Conservation (phyloP, 148 eudicot genomes). For the Salicornia ramosissima region DNA sequence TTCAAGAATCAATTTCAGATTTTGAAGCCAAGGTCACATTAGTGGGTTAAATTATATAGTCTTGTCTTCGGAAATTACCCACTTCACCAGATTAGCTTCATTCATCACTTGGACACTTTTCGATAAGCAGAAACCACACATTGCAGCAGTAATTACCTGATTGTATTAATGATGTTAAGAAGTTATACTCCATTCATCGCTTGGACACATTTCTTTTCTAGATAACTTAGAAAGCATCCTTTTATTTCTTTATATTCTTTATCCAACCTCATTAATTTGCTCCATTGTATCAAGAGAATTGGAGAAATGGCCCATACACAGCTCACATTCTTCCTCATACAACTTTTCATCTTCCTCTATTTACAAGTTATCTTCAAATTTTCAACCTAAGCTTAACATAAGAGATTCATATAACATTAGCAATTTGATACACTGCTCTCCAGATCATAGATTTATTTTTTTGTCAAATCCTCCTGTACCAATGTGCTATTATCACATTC, state of each 20-base stretch:
- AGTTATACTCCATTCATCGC: neutral
- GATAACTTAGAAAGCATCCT: neutral
- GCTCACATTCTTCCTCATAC: neutral
- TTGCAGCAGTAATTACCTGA: too few species aligned
- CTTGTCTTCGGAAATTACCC: too few species aligned
- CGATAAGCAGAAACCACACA: too few species aligned
- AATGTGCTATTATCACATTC: neutral
- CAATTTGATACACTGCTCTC: neutral
- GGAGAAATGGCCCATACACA: neutral
- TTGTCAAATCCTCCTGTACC: neutral
- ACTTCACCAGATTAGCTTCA: too few species aligned
- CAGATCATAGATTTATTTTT: neutral
- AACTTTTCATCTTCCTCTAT: neutral
- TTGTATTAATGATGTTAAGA: neutral
- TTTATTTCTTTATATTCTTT: neutral
- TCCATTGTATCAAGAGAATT: neutral
- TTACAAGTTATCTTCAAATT: neutral
- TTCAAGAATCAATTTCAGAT: too few species aligned
- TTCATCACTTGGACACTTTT: too few species aligned
- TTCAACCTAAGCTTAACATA: neutral
- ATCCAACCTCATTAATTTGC: neutral
- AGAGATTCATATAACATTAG: neutral
- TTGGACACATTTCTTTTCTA: neutral
- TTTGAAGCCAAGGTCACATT: too few species aligned
- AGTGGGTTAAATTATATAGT: too few species aligned